Evolutionary conservation across 164 flowering plant genomes (phyloP).

Genomic region (Aristolochia californica): DNA sequence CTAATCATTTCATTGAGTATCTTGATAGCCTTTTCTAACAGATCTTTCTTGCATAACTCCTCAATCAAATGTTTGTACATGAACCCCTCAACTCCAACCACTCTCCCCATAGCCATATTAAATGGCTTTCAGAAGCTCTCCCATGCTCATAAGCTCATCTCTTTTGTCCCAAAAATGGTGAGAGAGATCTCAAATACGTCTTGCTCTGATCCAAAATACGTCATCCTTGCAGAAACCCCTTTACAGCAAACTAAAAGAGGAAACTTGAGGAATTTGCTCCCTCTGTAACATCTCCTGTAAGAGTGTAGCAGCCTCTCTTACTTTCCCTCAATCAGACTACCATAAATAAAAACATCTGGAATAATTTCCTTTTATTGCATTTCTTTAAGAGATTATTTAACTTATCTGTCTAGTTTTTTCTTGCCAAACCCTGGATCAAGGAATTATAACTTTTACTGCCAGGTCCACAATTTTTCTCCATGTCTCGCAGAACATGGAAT

Average conservation of each 20-base stretch:
- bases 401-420: constrained; percentile 55
- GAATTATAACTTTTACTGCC: constrained; percentile 66
- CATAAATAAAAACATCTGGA: constrained; percentile 64
- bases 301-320: constrained; percentile 49
- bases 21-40: constrained; percentile 39
- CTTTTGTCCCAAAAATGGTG: constrained; percentile 55
- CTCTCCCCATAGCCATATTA: constrained; percentile 44
- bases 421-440: constrained; percentile 63
- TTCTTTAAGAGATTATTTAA: constrained; percentile 62
- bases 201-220: constrained; percentile 52
- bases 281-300: constrained; percentile 72
- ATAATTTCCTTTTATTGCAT: constrained; percentile 62
- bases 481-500: constrained; percentile 78
- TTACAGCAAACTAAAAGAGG: constrained; percentile 50
- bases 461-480: constrained; percentile 77
- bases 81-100: constrained; percentile 45
- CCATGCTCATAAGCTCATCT: constrained; percentile 59
- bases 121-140: constrained; percentile 55
- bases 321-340: constrained; percentile 48
- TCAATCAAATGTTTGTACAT: constrained; percentile 56
- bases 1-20: constrained; percentile 48
- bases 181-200: constrained; percentile 56
- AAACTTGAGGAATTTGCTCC: constrained; percentile 50
- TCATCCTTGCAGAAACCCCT: constrained; percentile 49
- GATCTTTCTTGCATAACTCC: constrained; percentile 48